Base-by-base conservation (phyloP, 106 monocot genomes). In the Agapanthus africanus region DNA sequence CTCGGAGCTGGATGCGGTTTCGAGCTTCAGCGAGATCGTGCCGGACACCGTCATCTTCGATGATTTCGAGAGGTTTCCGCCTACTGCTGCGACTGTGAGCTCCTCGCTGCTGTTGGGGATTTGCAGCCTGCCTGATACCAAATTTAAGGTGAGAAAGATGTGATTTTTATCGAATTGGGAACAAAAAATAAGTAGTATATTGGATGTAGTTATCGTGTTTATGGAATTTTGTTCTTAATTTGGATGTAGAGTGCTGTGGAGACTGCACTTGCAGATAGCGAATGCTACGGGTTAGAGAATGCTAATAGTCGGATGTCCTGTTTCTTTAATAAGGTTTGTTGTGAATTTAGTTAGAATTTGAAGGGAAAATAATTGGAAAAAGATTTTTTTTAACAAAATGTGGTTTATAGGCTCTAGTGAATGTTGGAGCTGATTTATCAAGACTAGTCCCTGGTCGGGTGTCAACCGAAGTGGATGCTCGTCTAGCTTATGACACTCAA, bases 11-110 rank as follows among this genome's bases (percentile, higher is more conserved):
- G 97, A 97, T 28, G 88, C 86, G 0, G 89, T 97, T 25, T 87
- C 87, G 16, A 80, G 77, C 71, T 97, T 97, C 71, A 97, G 97
- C 71, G 87, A 97, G 87, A 92, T 97, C 46, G 97, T 97, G 2
- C 97, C 97, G 11, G 97, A 97, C 18, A 97, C 92, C 8, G 92
- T 97, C 34, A 57, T 97, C 35, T 97, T 97, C 35, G 97, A 97
- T 52, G 97, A 97, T 72, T 97, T 97, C 59, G 97, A 97, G 71
- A 86, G 81, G 97, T 95, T 95, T 79, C 88, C 95, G 10, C 95
- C 91, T 16, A 95, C 91, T 11, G 95, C 95, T 16, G 95, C 95
- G 14, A 95, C 95, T 1, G 95, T 89, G 15, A 95, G 88, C 66
- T 95, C 91, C 35, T 88, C 91, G 7, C 84, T 95, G 59, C 80